Evolutionary conservation across 805 yeast species (phyloP), one percentile per base, ranked within the genome.

Genomic region (Candida rishiriensis): DNA sequence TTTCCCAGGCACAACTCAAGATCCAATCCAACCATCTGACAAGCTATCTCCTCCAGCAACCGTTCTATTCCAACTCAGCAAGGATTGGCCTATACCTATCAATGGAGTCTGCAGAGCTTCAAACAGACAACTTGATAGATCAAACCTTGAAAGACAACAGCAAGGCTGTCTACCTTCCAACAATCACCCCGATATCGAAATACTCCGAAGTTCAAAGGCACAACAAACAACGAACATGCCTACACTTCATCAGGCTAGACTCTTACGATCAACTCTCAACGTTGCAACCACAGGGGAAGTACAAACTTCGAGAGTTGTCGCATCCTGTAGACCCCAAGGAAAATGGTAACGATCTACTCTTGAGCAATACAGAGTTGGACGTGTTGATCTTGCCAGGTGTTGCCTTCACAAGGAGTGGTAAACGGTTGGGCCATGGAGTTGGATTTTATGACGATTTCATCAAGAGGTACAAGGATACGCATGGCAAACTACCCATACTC

Each of bases 381-480:
- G 54, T 91, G 10, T 66, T 91, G 7, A 64, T 91, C 7, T 71
- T 91, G 0, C 98, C 98, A 0, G 97, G 95, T 0, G 83, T 91
- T 1, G 96, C 87, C 1, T 90, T 87, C 61, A 75, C 86, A 1
- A 51, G 26, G 5, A 46, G 46, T 1, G 64, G 70, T 14, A 45
- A 51, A 29, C 61, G 99, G 42, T 60, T 91, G 42, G 99, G 99
- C 1, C 95, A 88, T 60, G 99, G 99, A 1, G 91, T 83, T 5
- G 99, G 97, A 0, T 89, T 78, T 61, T 91, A 93, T 61, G 99
- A 91, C 60, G 88, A 83, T 54, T 85, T 71, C 54, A 72, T 85
- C 35, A 66, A 71, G 38, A 65, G 84, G 40, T 79, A 79, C 52
- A 18, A 49, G 8, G 61, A 71, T 56, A 34, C 21, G 5, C 57